Percentiles rank a stretch among this genome's conserved stretches.
phyloP scores from a whole-genome alignment of 192 early-diverging fungal genomes.

The Chytriomyces sp. region DNA sequence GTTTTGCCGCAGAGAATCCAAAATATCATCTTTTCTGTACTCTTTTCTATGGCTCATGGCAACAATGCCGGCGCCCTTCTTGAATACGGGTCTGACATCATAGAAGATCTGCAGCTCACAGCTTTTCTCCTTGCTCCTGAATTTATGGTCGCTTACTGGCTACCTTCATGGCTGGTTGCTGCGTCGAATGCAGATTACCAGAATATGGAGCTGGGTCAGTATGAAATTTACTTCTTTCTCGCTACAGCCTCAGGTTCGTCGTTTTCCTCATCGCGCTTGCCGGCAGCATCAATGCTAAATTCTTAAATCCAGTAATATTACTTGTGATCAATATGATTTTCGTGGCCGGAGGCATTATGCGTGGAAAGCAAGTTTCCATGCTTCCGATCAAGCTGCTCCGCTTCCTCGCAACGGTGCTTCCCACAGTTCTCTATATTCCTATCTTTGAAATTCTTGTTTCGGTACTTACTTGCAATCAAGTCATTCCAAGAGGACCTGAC shows the following conservation, averaged over 20 bases:
- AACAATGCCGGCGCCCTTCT: neutral
- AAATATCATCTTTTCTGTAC: neutral
- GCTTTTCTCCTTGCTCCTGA: constrained; percentile 7
- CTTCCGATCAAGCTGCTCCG: constrained; percentile 12
- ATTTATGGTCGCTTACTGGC: neutral
- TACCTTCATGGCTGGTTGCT: neutral
- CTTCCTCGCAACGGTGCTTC: neutral
- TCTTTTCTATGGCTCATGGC: constrained; percentile 25
- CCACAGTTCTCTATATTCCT: constrained; percentile 19
- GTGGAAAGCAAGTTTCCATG: constrained; percentile 14
- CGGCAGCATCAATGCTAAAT: neutral
- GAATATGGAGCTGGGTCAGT: neutral
- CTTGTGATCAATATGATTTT: constrained; percentile 14
- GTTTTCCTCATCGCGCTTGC: neutral
- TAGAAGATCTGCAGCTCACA: constrained; percentile 18
- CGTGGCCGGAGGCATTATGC: constrained; percentile 8
- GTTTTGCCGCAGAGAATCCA: neutral
- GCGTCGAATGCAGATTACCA: constrained; percentile 1
- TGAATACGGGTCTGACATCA: constrained; percentile 1
- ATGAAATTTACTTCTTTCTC: neutral
- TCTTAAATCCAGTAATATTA: neutral
- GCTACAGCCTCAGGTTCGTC: neutral
- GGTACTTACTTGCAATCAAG: neutral
- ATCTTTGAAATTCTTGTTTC: constrained; percentile 14
- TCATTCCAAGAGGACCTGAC: neutral